These are phyloP conservation scores for Cymodocea nodosa DNA, from an alignment of 116 monocot species.

Conservation along the genomic window DNA sequence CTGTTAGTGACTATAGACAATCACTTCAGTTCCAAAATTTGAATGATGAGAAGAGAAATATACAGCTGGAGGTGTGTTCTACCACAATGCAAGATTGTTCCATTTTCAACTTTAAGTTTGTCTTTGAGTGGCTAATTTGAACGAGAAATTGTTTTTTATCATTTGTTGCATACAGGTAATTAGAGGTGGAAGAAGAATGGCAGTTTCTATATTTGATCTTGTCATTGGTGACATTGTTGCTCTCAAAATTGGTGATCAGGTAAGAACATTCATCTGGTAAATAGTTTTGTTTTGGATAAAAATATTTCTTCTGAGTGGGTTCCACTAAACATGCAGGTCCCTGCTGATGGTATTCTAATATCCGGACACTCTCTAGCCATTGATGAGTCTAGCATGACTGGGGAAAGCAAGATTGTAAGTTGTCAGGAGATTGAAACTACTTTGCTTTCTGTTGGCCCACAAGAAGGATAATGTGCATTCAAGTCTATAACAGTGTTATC, in stretches of 20 bases:
- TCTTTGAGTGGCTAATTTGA: neutral
- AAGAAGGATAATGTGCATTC: neutral
- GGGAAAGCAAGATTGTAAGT: conserved; percentile 89
- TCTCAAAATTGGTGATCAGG: conserved; percentile 99
- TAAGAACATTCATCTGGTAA: conserved; percentile 7
- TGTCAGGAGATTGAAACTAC: neutral
- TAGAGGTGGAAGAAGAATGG: conserved; percentile 83
- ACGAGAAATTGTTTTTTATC: neutral
- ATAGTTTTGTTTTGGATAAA: neutral
- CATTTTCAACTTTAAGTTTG: conserved; percentile 4
- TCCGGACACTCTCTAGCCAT: conserved; percentile 85
- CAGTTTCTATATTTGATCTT: conserved; percentile 91
- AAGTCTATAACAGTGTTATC: no score
- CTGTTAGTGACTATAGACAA: conserved; percentile 85
- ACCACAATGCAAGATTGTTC: conserved; percentile 2
- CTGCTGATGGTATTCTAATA: conserved; percentile 91
- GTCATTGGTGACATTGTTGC: conserved; percentile 96
- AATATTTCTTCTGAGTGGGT: no score
- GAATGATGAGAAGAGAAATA: conserved; percentile 92
- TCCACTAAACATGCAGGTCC: conserved; percentile 38
- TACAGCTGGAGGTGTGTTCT: conserved; percentile 68
- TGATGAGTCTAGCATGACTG: conserved; percentile 99
- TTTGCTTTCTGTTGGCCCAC: no score
- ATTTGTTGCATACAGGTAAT: conserved; percentile 40
- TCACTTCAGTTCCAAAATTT: conserved; percentile 95